phyloP scores from a whole-genome alignment of 1,139 yeast genomes.

The Entelexis paramagnoliae region DNA sequence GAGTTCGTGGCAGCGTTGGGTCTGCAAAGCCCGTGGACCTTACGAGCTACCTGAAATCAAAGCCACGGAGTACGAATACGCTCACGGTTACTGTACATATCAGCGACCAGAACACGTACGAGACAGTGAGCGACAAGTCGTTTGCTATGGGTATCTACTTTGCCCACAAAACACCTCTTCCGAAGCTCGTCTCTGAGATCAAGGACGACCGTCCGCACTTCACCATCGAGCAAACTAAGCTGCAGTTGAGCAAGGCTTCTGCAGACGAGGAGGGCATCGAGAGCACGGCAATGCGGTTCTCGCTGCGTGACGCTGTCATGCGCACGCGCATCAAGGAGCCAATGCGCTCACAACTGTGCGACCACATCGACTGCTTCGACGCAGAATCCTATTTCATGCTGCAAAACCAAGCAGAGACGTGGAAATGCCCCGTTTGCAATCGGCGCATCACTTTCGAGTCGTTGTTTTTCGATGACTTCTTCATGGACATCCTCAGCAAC shows the following conservation, averaged over 20 bases:
- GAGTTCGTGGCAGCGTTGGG: slow-evolving; percentile 34
- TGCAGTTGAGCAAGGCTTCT: slow-evolving; percentile 19
- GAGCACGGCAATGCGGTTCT: slow-evolving; percentile 31
- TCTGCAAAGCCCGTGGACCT: slow-evolving; percentile 35
- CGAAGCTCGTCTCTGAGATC: slow-evolving; percentile 27
- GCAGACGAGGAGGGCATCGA: slow-evolving; percentile 34
- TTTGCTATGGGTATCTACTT: slow-evolving; percentile 29
- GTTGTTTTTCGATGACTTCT: slow-evolving; percentile 34
- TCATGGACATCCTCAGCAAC: slow-evolving; percentile 29
- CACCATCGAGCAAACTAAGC: slow-evolving; percentile 26
- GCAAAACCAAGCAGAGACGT: slow-evolving; percentile 37
- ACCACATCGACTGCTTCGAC: slow-evolving; percentile 38
- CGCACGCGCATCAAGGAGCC: slow-evolving; percentile 33
- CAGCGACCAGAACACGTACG: slow-evolving; percentile 17
- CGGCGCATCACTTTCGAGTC: slow-evolving; percentile 28
- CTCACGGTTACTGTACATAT: slow-evolving; percentile 12
- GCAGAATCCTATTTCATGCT: slow-evolving; percentile 33
- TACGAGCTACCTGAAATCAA: slow-evolving; percentile 12
- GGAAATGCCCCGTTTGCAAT: slow-evolving; percentile 38
- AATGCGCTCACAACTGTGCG: slow-evolving; percentile 33
- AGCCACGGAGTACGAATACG: background rate
- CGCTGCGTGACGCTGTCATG: slow-evolving; percentile 35
- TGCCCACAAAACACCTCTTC: slow-evolving; percentile 25
- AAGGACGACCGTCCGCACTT: slow-evolving; percentile 27
- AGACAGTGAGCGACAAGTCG: slow-evolving; percentile 22